Conservation (phyloP, 2,329 filamentous ascomycete species). For the Falciphora oryzae region DNA sequence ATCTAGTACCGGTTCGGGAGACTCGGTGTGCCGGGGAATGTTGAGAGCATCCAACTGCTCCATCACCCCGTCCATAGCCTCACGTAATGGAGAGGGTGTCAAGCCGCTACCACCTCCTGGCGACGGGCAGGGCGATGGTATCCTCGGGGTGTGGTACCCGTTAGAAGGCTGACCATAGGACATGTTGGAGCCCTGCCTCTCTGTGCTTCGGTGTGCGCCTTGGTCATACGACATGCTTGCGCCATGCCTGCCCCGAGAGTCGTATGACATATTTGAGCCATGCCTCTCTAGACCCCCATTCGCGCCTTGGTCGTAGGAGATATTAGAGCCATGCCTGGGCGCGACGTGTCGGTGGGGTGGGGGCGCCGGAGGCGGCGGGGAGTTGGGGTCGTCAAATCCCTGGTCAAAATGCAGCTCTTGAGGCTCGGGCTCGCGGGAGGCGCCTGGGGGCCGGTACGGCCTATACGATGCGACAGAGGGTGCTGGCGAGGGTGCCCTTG, state of each 20-base stretch:
- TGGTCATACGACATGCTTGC: conserved; percentile 16
- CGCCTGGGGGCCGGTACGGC: conserved; percentile 14
- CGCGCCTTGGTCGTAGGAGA: conserved; percentile 24
- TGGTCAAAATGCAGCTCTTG: conserved; percentile 13
- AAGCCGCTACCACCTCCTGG: conserved; percentile 55
- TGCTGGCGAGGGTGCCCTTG: conserved; percentile 23
- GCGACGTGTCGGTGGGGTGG: conserved; percentile 69
- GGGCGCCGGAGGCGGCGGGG: conserved; percentile 75
- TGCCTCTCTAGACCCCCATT: conserved; percentile 23
- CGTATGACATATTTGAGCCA: conserved; percentile 33
- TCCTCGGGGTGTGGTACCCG: conserved; percentile 49
- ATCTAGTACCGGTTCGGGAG: conserved; percentile 52
- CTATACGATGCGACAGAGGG: conserved; percentile 12
- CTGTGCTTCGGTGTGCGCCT: conserved; percentile 14
- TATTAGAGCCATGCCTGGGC: conserved; percentile 24
- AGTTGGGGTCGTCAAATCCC: conserved; percentile 37
- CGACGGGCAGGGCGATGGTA: conserved; percentile 61
- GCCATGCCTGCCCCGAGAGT: conserved; percentile 17
- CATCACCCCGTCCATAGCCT: conserved; percentile 98
- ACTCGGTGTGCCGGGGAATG: conserved; percentile 48
- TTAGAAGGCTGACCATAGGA: conserved; percentile 34
- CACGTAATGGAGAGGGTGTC: conserved; percentile 86
- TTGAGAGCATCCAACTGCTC: conserved; percentile 87
- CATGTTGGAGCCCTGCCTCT: conserved; percentile 17
- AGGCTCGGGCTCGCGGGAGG: conserved; percentile 12